Evolutionary conservation across 768 basidiomycete species (phyloP).

Genomic region (Agrocybe pediades): DNA sequence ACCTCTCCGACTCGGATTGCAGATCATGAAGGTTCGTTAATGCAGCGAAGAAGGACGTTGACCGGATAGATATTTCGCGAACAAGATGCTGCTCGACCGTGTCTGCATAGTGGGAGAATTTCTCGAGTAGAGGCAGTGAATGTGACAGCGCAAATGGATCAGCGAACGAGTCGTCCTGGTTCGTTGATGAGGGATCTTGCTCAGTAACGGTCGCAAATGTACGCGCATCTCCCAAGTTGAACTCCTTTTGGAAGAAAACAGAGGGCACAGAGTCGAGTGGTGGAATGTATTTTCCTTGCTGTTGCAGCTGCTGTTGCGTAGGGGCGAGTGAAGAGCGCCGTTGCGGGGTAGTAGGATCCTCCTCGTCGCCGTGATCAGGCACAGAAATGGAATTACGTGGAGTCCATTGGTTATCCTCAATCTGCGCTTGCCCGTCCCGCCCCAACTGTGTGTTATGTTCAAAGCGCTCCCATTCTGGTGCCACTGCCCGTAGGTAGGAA

Average conservation of each 20-base stretch:
- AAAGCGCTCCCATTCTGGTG: conserved; percentile 79
- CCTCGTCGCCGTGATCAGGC: conserved; percentile 4
- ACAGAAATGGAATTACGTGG: conserved; percentile 23
- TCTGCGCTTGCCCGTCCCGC: conserved; percentile 39
- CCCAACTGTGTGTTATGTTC: conserved; percentile 45
- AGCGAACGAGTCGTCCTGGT: conserved; percentile 30
- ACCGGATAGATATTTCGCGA: conserved; percentile 87
- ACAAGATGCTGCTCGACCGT: conserved; percentile 94
- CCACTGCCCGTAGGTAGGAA: conserved; percentile 70
- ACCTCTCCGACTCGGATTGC: conserved; percentile 84
- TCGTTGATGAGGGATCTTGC: conserved; percentile 34
- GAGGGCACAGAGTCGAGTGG: conserved; percentile 75
- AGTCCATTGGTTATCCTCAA: conserved; percentile 31
- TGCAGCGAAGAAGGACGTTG: conserved; percentile 94
- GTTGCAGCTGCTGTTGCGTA: neutral
- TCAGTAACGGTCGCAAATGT: conserved; percentile 81
- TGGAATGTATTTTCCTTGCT: conserved; percentile 52
- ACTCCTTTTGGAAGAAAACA: conserved; percentile 77
- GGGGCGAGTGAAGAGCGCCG: conserved; percentile 24
- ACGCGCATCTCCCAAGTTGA: conserved; percentile 79
- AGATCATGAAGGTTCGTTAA: conserved; percentile 92
- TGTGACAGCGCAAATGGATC: conserved; percentile 68
- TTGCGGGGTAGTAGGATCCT: conserved; percentile 14
- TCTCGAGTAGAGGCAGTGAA: conserved; percentile 79
- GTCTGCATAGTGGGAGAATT: conserved; percentile 90